These are phyloP conservation scores for Daucus carota DNA, from an alignment of 129 eudicot genomes.

Conservation along the genomic window DH1_v3.0 NC_030381.2:30516001-30516500, in stretches of 20 bases:
- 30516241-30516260: background rate
- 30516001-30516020: slow-evolving; percentile 88
- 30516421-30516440: too few relatives aligned
- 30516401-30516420: too few relatives aligned
- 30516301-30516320: background rate
- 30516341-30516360: too few relatives aligned
- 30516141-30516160: slow-evolving; percentile 49
- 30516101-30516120: slow-evolving; percentile 88
- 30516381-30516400: too few relatives aligned
- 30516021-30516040: slow-evolving; percentile 84
- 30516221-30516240: background rate
- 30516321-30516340: background rate
- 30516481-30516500: too few relatives aligned
- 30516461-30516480: too few relatives aligned
- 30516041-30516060: slow-evolving; percentile 62
- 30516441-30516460: too few relatives aligned
- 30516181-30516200: background rate
- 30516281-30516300: background rate
- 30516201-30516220: background rate
- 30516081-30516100: slow-evolving; percentile 87
- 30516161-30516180: slow-evolving; percentile 2
- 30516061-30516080: slow-evolving; percentile 84
- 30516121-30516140: slow-evolving; percentile 96
- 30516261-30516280: background rate
- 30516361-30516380: too few relatives aligned